Conservation (phyloP, 148 eudicot species). For the Chenopodium berlandieri region DNA sequence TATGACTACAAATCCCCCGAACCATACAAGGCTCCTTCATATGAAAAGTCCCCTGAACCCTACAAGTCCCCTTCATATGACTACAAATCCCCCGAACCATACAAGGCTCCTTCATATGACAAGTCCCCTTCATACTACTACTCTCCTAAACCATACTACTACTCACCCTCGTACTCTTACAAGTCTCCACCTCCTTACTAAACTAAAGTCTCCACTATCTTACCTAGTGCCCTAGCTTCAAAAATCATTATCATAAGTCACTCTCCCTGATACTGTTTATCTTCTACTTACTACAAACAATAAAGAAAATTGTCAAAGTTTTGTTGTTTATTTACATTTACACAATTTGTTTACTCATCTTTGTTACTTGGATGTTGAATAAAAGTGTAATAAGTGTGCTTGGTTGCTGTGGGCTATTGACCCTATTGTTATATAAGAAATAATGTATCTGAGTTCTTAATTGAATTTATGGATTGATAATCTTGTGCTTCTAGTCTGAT, state of each 20-base stretch:
- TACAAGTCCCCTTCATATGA: background rate
- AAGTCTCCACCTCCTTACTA: background rate
- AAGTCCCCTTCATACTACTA: background rate
- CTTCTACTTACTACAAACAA: background rate
- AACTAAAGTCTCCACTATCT: no score
- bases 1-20: no score
- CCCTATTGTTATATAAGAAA: background rate
- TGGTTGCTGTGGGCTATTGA: background rate
- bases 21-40: slow-evolving; percentile 1
- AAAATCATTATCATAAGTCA: no score
- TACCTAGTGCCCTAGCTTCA: no score
- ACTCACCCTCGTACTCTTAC: no score
- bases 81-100: background rate
- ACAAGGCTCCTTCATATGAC: slow-evolving; percentile 2
- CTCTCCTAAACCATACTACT: background rate
- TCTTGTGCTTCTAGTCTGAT: background rate
- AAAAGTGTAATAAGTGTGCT: background rate
- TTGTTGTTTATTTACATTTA: background rate
- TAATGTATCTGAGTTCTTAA: background rate
- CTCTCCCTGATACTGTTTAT: no score
- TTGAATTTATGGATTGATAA: background rate
- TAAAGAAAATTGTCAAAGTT: background rate
- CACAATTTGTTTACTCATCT: background rate
- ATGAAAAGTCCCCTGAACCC: background rate
- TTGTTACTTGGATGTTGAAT: background rate